Conservation (phyloP, 2,329 filamentous ascomycete species). For the Monosporascus cannonballus region DNA sequence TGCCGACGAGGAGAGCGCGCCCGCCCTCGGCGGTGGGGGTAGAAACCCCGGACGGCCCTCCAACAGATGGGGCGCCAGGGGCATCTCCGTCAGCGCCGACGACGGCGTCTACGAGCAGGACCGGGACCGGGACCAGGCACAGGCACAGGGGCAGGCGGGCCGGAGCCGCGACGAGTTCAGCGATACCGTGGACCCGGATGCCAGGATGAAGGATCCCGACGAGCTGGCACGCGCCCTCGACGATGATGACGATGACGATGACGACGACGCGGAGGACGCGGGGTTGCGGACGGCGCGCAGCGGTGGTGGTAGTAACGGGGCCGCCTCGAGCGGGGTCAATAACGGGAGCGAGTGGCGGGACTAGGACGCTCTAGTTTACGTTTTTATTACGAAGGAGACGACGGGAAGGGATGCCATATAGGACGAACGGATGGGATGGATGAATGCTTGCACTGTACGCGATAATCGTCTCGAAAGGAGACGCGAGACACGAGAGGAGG, state of each 20-base stretch:
- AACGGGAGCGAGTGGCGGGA: slow-evolving; percentile 25
- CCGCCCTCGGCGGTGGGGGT: slow-evolving; percentile 35
- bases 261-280: slow-evolving; percentile 2
- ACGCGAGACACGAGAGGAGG: too few relatives aligned
- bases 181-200: slow-evolving; percentile 50
- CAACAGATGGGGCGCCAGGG: slow-evolving; percentile 54
- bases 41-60: slow-evolving; percentile 31
- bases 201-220: slow-evolving; percentile 61
- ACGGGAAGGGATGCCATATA: neutral
- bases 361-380: neutral
- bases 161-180: slow-evolving; percentile 31
- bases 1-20: slow-evolving; percentile 54
- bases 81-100: slow-evolving; percentile 62
- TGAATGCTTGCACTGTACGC: neutral
- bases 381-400: neutral
- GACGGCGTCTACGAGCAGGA: slow-evolving; percentile 49
- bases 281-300: slow-evolving; percentile 7
- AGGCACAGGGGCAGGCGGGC: slow-evolving; percentile 25
- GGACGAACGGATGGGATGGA: neutral
- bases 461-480: too few relatives aligned
- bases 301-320: slow-evolving; percentile 8
- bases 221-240: slow-evolving; percentile 55
- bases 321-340: slow-evolving; percentile 15
- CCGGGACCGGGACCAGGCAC: slow-evolving; percentile 28
- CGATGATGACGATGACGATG: slow-evolving; percentile 44